Percentiles rank a stretch among this genome's conserved stretches.
These are phyloP conservation scores for Dothideomycetes sp. DNA, from an alignment of 2,329 filamentous ascomycete genomes.

Conservation along the genomic window DNA sequence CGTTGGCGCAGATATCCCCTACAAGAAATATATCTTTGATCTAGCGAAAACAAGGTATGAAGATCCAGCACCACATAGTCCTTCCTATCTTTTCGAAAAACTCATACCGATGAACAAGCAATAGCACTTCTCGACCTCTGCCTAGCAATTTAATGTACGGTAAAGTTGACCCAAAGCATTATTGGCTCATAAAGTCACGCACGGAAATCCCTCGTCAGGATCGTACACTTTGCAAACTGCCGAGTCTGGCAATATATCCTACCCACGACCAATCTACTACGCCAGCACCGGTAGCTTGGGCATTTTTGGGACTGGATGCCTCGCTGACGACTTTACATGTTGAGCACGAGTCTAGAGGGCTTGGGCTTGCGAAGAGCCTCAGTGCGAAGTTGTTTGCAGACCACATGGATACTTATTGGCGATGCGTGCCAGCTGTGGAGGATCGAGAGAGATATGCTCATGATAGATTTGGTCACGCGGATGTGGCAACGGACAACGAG, in stretches of 20 bases:
- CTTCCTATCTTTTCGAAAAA: too few relatives aligned
- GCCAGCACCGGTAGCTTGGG: slow-evolving; percentile 54
- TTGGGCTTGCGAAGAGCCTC: slow-evolving; percentile 54
- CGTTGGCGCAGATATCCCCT: slow-evolving; percentile 11
- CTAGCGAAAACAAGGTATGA: slow-evolving; percentile 8
- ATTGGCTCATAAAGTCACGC: slow-evolving; percentile 45
- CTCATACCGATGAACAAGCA: too few relatives aligned
- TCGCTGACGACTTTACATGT: slow-evolving; percentile 54
- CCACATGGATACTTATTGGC: slow-evolving; percentile 33
- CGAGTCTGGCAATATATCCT: slow-evolving; percentile 28
- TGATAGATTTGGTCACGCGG: slow-evolving; percentile 51
- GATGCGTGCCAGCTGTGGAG: slow-evolving; percentile 15
- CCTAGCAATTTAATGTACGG: slow-evolving; percentile 49
- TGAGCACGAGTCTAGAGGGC: slow-evolving; percentile 50
- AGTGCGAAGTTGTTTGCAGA: slow-evolving; percentile 50
- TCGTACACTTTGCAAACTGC: slow-evolving; percentile 33
- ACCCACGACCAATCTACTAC: slow-evolving; percentile 31
- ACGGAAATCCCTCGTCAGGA: slow-evolving; percentile 50
- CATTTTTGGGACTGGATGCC: slow-evolving; percentile 53
- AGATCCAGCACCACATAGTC: too few relatives aligned
- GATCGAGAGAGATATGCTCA: slow-evolving; percentile 25
- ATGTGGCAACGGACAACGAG: slow-evolving; percentile 53
- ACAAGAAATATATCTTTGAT: slow-evolving; percentile 17
- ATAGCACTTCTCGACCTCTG: not conserved
- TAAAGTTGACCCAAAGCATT: slow-evolving; percentile 42